Base-by-base conservation (phyloP, 768 basidiomycete genomes). In the Suillus cothurnatus region DNA sequence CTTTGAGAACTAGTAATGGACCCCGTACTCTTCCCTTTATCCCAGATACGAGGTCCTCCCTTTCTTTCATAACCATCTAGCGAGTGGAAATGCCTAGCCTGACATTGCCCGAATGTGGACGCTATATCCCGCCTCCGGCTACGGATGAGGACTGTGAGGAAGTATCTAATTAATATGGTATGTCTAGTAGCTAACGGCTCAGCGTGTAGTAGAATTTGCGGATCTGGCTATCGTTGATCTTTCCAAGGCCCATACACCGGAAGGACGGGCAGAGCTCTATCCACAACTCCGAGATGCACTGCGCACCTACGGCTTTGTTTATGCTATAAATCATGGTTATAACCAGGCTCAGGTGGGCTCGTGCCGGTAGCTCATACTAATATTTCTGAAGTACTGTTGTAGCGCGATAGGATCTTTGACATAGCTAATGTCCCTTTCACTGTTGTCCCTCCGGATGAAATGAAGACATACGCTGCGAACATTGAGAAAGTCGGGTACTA, bases 261-360 rank as follows among this genome's bases (percentile, higher is more conserved):
- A 64, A 64, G 63, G 63, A 31, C 60, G 63, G 17, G 59, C 23
- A 21, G 63, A 64, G 32, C 63, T 64, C 23, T 64, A 62, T 32
- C 63, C 59, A 11, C 38, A 64, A 43, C 28, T 64, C 28, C 60
- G 63, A n/a, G 63, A 64, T 26, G 63, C 63, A 2, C 38, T 61
- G 38, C 59, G 63, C 39, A 41, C 60, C 14, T 38, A 72, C 39
- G 80, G 80, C 2, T 86, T 86, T 71, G 81, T 85, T 69, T 85
- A 83, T 64, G 79, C 81, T 23, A 72, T 84, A 41, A 83, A 84
- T 63, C 84, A 86, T 68, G 84, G 84, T 17, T 78, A 80, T 58
- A 80, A 80, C 0, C 69, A 71, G 49, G 77, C 77, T 31, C 77
- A 81, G 73, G 85, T 82, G 45, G 66, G 64, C 39, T n/a, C 4